Conservation (phyloP, 495 filamentous ascomycete species). For the Annulohypoxylon stygium region DNA sequence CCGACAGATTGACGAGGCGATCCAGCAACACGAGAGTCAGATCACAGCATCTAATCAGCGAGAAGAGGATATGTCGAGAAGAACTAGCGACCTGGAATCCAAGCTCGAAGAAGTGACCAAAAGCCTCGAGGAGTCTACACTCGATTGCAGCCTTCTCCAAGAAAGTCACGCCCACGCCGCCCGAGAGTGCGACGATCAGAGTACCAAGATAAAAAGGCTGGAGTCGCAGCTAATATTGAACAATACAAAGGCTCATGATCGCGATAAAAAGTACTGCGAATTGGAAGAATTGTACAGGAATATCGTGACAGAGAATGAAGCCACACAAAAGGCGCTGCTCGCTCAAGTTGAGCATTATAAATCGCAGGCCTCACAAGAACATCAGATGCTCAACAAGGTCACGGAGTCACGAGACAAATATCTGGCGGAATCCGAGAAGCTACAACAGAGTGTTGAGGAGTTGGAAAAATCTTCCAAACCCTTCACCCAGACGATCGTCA, state of each 20-base stretch:
- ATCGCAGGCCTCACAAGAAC: not conserved
- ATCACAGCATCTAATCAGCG: not conserved
- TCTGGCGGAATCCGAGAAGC: constrained; percentile 5
- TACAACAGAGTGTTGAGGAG: constrained; percentile 16
- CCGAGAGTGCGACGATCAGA: not conserved
- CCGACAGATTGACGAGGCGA: not conserved
- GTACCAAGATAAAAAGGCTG: not conserved
- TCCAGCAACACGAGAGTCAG: constrained; percentile 8
- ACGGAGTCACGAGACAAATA: not conserved
- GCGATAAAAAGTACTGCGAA: not conserved
- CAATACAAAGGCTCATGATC: not conserved
- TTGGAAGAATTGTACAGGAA: not conserved
- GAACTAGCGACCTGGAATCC: constrained; percentile 5
- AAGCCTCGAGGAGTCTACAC: constrained; percentile 7
- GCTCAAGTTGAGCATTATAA: not conserved
- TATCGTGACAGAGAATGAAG: not conserved
- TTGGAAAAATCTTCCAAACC: constrained; percentile 16
- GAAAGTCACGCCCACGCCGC: constrained; percentile 1
- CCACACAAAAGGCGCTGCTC: not conserved
- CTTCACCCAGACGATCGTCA: constrained; percentile 24
- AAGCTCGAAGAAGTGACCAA: constrained; percentile 14
- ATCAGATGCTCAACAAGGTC: not conserved
- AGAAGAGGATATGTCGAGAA: not conserved
- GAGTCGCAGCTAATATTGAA: not conserved
- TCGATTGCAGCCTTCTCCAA: constrained; percentile 7